Percentiles rank a stretch among this genome's conserved stretches.
These are phyloP conservation scores for Penicillium palitans DNA, from an alignment of 2,329 filamentous ascomycete species.

Conservation along the genomic window DNA sequence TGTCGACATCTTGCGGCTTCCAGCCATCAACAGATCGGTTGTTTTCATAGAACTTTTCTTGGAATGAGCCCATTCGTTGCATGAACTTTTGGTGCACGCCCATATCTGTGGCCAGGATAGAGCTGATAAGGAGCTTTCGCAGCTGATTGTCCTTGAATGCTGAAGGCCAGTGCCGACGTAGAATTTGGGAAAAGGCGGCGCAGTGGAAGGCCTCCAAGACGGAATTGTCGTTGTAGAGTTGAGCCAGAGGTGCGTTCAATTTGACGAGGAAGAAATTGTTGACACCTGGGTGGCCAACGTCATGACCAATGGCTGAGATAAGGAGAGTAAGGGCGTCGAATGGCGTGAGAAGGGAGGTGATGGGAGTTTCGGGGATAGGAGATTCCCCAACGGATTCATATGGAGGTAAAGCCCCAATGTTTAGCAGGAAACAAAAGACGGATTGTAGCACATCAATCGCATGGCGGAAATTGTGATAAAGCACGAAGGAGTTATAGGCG, in stretches of 20 bases:
- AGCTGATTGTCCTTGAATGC: slow-evolving; percentile 77
- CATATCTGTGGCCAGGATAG: slow-evolving; percentile 98
- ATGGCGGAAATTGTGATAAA: slow-evolving; percentile 98
- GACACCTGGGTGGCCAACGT: slow-evolving; percentile 95
- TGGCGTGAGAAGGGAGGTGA: slow-evolving; percentile 75
- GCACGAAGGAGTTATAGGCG: slow-evolving; percentile 95
- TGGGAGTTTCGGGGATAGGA: slow-evolving; percentile 55
- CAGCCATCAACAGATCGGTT: slow-evolving; percentile 66
- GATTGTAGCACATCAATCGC: slow-evolving; percentile 95
- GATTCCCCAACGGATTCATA: slow-evolving; percentile 54
- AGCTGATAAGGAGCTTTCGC: slow-evolving; percentile 90
- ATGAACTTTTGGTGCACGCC: slow-evolving; percentile 96
- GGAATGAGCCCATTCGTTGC: slow-evolving; percentile 77
- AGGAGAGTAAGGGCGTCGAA: slow-evolving; percentile 87
- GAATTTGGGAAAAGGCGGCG: slow-evolving; percentile 92
- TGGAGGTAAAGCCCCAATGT: slow-evolving; percentile 71
- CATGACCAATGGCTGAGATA: slow-evolving; percentile 94
- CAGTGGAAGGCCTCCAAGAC: slow-evolving; percentile 98
- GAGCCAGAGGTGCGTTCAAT: slow-evolving; percentile 86
- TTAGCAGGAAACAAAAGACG: slow-evolving; percentile 83
- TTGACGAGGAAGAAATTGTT: slow-evolving; percentile 96
- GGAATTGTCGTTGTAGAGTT: slow-evolving; percentile 94
- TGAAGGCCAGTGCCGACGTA: slow-evolving; percentile 85
- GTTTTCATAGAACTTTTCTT: slow-evolving; percentile 71
- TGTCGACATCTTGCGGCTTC: slow-evolving; percentile 73